phyloP scores from a whole-genome alignment of 176 grass and related monocot species.

The Oryza brachyantha region DNA sequence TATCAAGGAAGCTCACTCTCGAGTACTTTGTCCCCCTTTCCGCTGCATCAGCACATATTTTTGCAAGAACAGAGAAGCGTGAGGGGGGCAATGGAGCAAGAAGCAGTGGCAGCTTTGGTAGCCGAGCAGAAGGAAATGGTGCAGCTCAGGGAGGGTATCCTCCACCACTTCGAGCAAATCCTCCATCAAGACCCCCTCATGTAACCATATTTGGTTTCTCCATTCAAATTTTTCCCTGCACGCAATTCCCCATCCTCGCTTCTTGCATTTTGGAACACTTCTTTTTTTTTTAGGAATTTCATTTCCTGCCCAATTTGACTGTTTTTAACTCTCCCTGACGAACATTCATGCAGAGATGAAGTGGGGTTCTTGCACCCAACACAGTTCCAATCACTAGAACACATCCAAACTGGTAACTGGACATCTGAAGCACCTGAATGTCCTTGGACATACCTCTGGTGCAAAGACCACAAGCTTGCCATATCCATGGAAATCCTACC shows the following conservation, averaged over 20 bases:
- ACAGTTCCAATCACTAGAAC: constrained; percentile 51
- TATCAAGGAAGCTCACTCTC: no score
- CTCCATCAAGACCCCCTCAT: constrained; percentile 46
- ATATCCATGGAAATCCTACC: constrained; percentile 52
- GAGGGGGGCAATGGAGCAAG: neutral
- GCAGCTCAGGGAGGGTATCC: constrained; percentile 21
- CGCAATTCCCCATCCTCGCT: neutral
- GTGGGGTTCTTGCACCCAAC: constrained; percentile 73
- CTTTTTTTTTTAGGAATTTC: neutral
- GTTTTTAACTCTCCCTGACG: neutral
- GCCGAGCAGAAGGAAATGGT: neutral
- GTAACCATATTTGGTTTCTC: constrained; percentile 4
- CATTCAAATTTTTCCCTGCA: neutral
- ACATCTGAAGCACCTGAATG: constrained; percentile 22
- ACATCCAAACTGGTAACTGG: neutral
- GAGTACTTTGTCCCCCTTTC: no score
- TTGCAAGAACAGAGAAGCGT: neutral
- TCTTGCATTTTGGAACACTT: neutral
- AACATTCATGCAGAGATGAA: constrained; percentile 50
- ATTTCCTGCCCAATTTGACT: neutral
- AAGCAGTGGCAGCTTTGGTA: neutral
- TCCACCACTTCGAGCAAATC: constrained; percentile 44
- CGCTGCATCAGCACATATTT: neutral
- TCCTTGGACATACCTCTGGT: constrained; percentile 50
- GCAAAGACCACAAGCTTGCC: constrained; percentile 74